Evolutionary conservation across 805 yeast species (phyloP).

Genomic region (Pichia scutulata): DNA sequence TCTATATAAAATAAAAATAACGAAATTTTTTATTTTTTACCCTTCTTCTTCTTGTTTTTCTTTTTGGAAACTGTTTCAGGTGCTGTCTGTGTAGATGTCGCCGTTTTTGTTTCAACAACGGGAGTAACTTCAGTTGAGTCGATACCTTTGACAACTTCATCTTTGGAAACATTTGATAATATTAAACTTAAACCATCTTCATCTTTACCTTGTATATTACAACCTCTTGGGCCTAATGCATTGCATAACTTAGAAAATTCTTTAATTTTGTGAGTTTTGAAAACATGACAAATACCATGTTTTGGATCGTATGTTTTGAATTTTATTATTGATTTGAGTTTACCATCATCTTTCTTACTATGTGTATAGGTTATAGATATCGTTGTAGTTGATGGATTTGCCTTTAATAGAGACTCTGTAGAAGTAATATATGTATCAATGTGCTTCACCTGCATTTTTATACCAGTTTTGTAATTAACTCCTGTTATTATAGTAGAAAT

Average conservation of each 20-base stretch:
- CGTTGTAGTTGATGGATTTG: constrained; percentile 24
- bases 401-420: constrained; percentile 22
- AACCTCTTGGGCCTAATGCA: constrained; percentile 61
- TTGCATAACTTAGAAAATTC: constrained; percentile 68
- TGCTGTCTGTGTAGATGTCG: neutral
- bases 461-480: neutral
- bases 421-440: constrained; percentile 26
- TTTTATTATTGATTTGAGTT: constrained; percentile 26
- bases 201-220: constrained; percentile 22
- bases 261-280: constrained; percentile 53
- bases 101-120: neutral
- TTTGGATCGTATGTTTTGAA: constrained; percentile 62
- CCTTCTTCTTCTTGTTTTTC: constrained; percentile 19
- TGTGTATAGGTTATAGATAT: constrained; percentile 29
- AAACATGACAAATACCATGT: constrained; percentile 53
- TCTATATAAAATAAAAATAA: neutral
- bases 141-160: constrained; percentile 9
- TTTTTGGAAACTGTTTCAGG: constrained; percentile 4
- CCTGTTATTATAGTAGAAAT: neutral
- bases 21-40: constrained; percentile 12
- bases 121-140: neutral
- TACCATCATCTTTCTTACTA: constrained; percentile 17
- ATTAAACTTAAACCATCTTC: constrained; percentile 22
- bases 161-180: constrained; percentile 19
- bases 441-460: constrained; percentile 18